phyloP scores from a whole-genome alignment of 257 asterid genomes.

The Apocynum venetum region DNA sequence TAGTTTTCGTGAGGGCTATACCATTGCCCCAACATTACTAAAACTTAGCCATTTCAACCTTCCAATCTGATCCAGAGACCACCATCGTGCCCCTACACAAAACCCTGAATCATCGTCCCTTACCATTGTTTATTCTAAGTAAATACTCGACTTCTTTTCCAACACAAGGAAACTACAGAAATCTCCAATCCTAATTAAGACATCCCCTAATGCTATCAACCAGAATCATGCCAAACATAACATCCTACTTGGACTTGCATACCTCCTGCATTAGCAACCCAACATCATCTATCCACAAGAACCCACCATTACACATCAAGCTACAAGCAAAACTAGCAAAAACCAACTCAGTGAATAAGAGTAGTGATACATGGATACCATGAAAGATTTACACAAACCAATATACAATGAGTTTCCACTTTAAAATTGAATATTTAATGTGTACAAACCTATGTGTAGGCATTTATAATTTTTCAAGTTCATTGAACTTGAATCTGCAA shows the following conservation, averaged over 20 bases:
- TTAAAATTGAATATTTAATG: neutral
- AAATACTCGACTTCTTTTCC: neutral
- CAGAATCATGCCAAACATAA: neutral
- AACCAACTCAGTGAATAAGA: neutral
- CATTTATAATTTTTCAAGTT: no score
- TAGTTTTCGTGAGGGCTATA: neutral
- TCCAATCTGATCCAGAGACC: neutral
- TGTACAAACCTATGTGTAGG: neutral
- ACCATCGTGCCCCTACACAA: neutral
- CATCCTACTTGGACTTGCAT: neutral
- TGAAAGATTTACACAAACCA: no score
- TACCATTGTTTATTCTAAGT: neutral
- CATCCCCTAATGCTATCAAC: neutral
- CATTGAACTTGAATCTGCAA: no score
- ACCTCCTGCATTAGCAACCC: neutral
- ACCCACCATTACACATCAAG: no score
- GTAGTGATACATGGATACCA: no score
- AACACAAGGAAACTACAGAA: neutral
- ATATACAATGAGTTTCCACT: neutral
- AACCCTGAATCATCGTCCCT: neutral
- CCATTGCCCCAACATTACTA: neutral
- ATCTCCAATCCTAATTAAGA: neutral
- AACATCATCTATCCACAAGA: neutral
- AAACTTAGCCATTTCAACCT: neutral
- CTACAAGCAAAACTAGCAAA: neutral